A percentile compares a stretch with the other conserved stretches of the same genome.
Conservation (phyloP, 2,329 filamentous ascomycete genomes). For the Lithohypha guttulata region DNA sequence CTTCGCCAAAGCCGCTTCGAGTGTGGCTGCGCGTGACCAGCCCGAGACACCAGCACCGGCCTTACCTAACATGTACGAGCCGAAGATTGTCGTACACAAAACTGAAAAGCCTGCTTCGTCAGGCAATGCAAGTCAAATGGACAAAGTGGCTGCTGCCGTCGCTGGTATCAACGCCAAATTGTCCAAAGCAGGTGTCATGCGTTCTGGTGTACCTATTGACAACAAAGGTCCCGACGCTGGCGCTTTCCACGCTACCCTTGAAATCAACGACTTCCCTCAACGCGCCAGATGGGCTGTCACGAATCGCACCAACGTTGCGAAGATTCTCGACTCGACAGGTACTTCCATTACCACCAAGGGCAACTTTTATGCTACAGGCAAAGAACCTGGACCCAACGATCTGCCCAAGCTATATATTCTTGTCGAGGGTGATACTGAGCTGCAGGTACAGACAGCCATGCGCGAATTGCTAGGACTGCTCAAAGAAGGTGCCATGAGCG, state of each 20-base stretch:
- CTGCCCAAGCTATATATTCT: slow-evolving; percentile 96
- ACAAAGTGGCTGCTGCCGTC: slow-evolving; percentile 82
- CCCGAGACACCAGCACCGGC: slow-evolving; percentile 26
- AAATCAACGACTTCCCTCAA: slow-evolving; percentile 99
- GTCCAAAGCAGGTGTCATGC: slow-evolving; percentile 77
- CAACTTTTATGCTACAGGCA: slow-evolving; percentile 73
- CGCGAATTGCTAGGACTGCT: slow-evolving; percentile 77
- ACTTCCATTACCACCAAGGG: slow-evolving; percentile 97
- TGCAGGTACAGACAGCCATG: slow-evolving; percentile 83
- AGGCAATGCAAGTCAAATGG: slow-evolving; percentile 54
- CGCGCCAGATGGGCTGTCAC: slow-evolving; percentile 98
- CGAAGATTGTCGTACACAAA: slow-evolving; percentile 62
- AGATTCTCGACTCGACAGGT: slow-evolving; percentile 88
- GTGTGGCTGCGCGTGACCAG: slow-evolving; percentile 53
- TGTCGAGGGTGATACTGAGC: slow-evolving; percentile 92
- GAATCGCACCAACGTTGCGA: slow-evolving; percentile 94
- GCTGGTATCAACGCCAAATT: slow-evolving; percentile 84
- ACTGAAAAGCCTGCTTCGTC: slow-evolving; percentile 45
- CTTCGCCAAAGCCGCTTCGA: slow-evolving; percentile 50
- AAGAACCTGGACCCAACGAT: slow-evolving; percentile 62
- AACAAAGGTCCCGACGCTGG: slow-evolving; percentile 97
- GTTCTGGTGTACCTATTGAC: slow-evolving; percentile 88
- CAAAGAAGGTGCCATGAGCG: slow-evolving; percentile 81
- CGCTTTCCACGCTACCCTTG: slow-evolving; percentile 89
- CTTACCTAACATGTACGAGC: slow-evolving; percentile 46